phyloP scores from a whole-genome alignment of 345 rosid genomes.

The Jatropha curcas region DNA sequence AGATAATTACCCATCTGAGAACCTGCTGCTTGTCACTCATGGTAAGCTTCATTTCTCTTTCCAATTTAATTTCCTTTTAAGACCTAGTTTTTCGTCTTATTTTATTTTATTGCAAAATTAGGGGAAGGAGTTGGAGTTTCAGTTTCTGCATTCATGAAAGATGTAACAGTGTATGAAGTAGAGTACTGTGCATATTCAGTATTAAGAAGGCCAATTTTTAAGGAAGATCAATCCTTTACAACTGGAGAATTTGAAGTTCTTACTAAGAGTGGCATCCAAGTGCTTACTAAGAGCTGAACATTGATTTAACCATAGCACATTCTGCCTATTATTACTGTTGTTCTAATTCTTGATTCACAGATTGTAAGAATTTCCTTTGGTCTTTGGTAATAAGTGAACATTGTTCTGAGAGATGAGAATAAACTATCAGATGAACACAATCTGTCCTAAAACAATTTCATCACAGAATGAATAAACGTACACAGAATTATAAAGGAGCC shows the following conservation, averaged over 20 bases:
- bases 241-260: constrained; percentile 57
- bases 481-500: background rate
- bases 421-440: background rate
- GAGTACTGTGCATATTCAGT: constrained; percentile 72
- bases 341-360: background rate
- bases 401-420: background rate
- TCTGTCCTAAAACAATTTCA: no score
- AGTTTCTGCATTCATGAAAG: constrained; percentile 56
- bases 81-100: background rate
- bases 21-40: constrained; percentile 79
- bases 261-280: constrained; percentile 44
- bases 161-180: constrained; percentile 51
- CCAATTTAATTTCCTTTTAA: background rate
- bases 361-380: background rate
- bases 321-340: no score
- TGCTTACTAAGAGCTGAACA: no score
- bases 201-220: constrained; percentile 47
- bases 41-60: constrained; percentile 44
- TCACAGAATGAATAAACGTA: no score
- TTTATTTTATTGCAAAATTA: constrained; percentile 23
- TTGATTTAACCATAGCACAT: no score
- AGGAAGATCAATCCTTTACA: constrained; percentile 27
- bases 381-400: background rate
- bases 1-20: constrained; percentile 71
- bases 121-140: constrained; percentile 92